Evolutionary conservation across 768 basidiomycete species (phyloP), one percentile per base, ranked within the genome.

Genomic region (Russula vinacea): DNA sequence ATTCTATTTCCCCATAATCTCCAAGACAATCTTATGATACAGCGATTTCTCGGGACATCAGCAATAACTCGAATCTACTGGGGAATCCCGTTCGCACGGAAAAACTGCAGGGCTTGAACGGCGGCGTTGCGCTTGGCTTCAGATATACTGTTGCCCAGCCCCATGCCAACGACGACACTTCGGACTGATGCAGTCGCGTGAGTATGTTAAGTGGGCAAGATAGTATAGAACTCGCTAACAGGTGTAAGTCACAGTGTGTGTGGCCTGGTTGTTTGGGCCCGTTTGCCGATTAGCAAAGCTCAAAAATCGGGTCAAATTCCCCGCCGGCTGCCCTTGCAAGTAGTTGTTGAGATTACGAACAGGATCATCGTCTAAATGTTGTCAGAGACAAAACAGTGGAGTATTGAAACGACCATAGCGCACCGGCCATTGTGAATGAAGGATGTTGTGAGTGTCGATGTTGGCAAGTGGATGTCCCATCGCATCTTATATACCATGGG

Each of bases 291-390:
- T 51, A 1, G 11, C 17, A 33, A 45, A 60, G 0, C 0, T 9
- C 40, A 65, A 35, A n/a, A 44, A 1, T 5, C 4, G 24, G 37
- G 13, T 14, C 47, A 65, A 13, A 37, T 52, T 56, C 1, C 6
- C 39, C 11, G 29, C 16, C 3, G 5, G 19, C 8, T 35, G 35
- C 3, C 10, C 54, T 37, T 65, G 64, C 24, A 65, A 51, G 16
- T 3, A 57, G 11, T 65, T 65, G 50, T 65, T 65, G 6, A 65
- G 40, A 0, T 61, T 59, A 16, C 47, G 59, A 14, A 61, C 19
- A 19, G 49, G 49, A 16, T 65, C 29, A 29, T 29, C 29, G 5
- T 29, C 64, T 65, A 24, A 13, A 9, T 14, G 0, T 4, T 0
- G 29, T 65, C 55, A 65, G 55, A 51, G 42, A 51, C 14, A 17